Base-by-base conservation (phyloP, 2,329 filamentous ascomycete species). In the Drechslera avenae region DNA sequence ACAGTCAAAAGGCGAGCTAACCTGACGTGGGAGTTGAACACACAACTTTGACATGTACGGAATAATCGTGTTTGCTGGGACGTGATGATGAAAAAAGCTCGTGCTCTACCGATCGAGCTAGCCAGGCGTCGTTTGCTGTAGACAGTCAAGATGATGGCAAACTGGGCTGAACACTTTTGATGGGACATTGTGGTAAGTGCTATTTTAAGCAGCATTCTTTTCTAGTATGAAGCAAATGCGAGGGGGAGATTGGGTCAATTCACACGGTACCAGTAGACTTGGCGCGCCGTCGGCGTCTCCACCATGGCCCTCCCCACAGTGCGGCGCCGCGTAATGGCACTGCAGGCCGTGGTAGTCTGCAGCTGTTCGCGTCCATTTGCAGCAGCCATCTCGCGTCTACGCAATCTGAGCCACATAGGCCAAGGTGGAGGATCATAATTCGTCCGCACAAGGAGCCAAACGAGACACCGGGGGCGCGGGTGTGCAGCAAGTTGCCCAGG, bases 21-120 rank as follows among this genome's bases (percentile, higher is more conserved):
- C 26, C 26, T 10, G 26, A 28, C 26, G 26, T 28, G 26, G 26
- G 26, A 10, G 26, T 28, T 10, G 26, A 10, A 28, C 26, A 8
- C 26, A 28, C 26, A 28, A 28, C 26, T 10, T 28, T 28, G 10
- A 28, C 9, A 28, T 28, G 21, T 28, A 28, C 26, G 7, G 21
- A 23, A 23, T 28, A 28, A 28, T 28, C 26, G 26, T 3, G 26
- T 28, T 10, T 28, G 26, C 5, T 28, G 12, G 26, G 26, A 28
- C 26, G 26, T 28, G 21, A 28, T 10, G 26, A 28, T 50, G 72
- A 73, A 73, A 73, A 70, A 73, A 69, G 72, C 71, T 73, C 64
- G 73, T 68, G 71, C 71, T 71, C 71, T 73, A 73, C 70, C 71
- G 71, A 73, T 73, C 72, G 66, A 68, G 68, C 57, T 54, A 60